Percentiles rank a stretch among this genome's conserved stretches.
Evolutionary conservation across 1,139 yeast species (phyloP).

Genomic region (Yamadazyma aaseri): DNA sequence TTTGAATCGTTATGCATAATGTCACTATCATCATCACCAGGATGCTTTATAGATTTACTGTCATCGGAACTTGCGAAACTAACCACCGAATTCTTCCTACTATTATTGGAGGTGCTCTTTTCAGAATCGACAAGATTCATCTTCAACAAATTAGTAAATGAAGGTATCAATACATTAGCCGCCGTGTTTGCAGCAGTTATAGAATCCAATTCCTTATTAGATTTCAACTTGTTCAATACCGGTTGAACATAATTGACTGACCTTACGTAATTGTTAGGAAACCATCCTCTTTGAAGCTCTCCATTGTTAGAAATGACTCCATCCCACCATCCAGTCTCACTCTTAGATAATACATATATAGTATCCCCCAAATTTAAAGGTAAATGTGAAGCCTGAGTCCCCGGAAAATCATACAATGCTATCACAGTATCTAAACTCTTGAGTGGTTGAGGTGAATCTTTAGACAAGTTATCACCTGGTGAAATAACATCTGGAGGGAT

Average conservation of each 20-base stretch:
- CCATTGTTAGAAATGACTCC: slow-evolving; percentile 49
- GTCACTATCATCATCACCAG: slow-evolving; percentile 3
- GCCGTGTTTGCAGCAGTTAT: slow-evolving; percentile 52
- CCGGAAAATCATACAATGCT: slow-evolving; percentile 51
- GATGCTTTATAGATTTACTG: slow-evolving; percentile 2
- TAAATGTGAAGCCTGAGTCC: slow-evolving; percentile 45
- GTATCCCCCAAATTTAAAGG: slow-evolving; percentile 52
- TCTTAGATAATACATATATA: slow-evolving; percentile 49
- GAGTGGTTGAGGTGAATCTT: slow-evolving; percentile 24
- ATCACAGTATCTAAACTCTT: slow-evolving; percentile 50
- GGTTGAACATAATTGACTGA: slow-evolving; percentile 50
- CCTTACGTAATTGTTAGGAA: slow-evolving; percentile 61
- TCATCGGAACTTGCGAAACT: slow-evolving; percentile 46
- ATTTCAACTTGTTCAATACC: slow-evolving; percentile 37
- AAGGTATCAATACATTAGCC: slow-evolving; percentile 48
- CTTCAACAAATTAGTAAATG: slow-evolving; percentile 41
- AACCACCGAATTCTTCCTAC: slow-evolving; percentile 48
- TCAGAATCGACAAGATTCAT: slow-evolving; percentile 35
- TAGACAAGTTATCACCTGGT: slow-evolving; percentile 24
- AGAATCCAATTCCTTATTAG: slow-evolving; percentile 43
- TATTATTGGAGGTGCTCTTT: slow-evolving; percentile 29
- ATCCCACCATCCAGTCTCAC: slow-evolving; percentile 76
- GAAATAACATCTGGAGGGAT: slow-evolving; percentile 41
- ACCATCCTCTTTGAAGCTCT: slow-evolving; percentile 66
- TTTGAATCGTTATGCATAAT: not conserved